A percentile compares a stretch with the other conserved stretches of the same genome.
These are phyloP conservation scores for Gillenia trifoliata DNA, from an alignment of 306 rosid genomes.

Conservation along the genomic window DNA sequence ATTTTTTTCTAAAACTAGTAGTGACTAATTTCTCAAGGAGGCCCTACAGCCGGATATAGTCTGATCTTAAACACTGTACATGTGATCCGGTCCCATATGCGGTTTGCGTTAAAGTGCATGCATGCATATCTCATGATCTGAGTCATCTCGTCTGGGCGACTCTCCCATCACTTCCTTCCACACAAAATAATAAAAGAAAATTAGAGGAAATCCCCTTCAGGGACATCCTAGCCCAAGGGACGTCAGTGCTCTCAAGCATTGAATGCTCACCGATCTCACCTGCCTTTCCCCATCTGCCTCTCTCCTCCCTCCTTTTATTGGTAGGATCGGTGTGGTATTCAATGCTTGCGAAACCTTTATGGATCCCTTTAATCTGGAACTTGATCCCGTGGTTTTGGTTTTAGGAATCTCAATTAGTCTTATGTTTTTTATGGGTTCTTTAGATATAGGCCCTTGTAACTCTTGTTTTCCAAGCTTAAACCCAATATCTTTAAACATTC, in stretches of 20 bases:
- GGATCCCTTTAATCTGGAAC: too few species aligned
- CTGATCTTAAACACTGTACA: neutral
- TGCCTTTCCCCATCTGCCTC: too few species aligned
- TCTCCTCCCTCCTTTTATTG: too few species aligned
- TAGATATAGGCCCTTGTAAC: too few species aligned
- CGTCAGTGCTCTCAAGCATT: too few species aligned
- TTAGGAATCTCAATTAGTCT: neutral
- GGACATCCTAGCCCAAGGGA: too few species aligned
- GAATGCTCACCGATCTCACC: too few species aligned
- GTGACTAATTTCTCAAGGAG: neutral
- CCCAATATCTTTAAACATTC: too few species aligned
- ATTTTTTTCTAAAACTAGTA: conserved; percentile 10
- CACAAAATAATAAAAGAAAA: neutral
- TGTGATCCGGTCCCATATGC: neutral
- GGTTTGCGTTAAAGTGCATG: neutral
- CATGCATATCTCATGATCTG: neutral
- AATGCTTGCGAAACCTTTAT: too few species aligned
- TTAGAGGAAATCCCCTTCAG: neutral
- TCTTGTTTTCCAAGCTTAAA: too few species aligned
- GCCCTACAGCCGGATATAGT: conserved; percentile 8
- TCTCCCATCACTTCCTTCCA: neutral
- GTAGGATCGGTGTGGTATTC: too few species aligned
- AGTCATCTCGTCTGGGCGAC: neutral
- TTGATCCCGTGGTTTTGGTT: neutral
- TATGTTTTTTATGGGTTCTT: too few species aligned